Evolutionary conservation across 1,284 basidiomycete species (phyloP), one percentile per base, ranked within the genome.

Genomic region (Irpex rosettiformis): DNA sequence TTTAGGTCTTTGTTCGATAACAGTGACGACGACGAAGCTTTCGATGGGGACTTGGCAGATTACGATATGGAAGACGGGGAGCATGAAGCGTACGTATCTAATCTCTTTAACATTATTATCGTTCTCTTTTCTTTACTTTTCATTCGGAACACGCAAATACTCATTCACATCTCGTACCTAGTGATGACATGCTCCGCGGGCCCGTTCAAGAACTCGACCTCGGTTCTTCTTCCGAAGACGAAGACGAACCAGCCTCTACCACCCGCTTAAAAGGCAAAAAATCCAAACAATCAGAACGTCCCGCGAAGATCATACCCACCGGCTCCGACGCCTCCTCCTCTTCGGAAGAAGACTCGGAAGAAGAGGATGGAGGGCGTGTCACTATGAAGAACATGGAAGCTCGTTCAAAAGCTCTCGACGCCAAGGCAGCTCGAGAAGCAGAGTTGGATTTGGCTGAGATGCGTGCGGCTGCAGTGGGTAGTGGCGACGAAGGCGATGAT

Each of bases 301-400:
- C 80, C 0, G 52, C 65, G 24, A 82, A 82, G 70, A 79, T 81
- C 37, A 80, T 83, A 52, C 79, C 81, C 4, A 80, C 78, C 7
- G 74, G 69, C 3, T 82, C 79, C 16, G 79, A 80, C 51, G 75
- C 68, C 30, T 51, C 48, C 48, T 77, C 75, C 0, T 70, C 73
- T 11, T 71, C 81, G 45, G 76, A 77, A 5, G 85, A 85, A 18
- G 83, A 81, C 18, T 70, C 67, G 24, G 66, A 65, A 7, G 74
- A 76, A 18, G 73, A 76, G 45, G 79, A 85, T 27, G 86, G 85
- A 58, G 85, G 74, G 3, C 85, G 77, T 49, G 73, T 86, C 27
- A 93, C 89, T 6, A 84, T 85, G 71, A 81, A 79, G 25, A 93
- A 91, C 65, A 89, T 92, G 79, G 91, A 89, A 64, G 82, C 84